phyloP scores from a whole-genome alignment of 495 filamentous ascomycete genomes.

The Aspergillus campestris region DNA sequence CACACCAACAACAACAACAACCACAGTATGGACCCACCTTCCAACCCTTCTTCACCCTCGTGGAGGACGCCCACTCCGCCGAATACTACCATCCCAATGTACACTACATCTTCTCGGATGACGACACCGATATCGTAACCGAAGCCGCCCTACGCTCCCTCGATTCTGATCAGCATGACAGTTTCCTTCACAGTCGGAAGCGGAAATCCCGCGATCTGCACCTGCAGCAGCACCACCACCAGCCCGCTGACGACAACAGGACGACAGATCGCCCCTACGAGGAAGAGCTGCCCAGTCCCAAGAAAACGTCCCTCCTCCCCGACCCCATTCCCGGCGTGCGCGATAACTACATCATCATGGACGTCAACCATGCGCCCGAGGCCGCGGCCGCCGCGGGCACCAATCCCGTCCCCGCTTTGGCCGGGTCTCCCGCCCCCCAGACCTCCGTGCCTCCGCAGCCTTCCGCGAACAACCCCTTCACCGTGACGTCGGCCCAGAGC shows the following conservation, averaged over 20 bases:
- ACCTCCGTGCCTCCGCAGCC: not conserved
- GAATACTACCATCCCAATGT: constrained; percentile 67
- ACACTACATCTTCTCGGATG: constrained; percentile 85
- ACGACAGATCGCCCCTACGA: constrained; percentile 10
- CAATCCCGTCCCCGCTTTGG: not conserved
- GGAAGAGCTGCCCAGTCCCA: constrained; percentile 2
- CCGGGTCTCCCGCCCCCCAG: constrained; percentile 6
- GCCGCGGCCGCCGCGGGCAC: not conserved
- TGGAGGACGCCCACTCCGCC: constrained; percentile 37
- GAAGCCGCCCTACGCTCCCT: constrained; percentile 40
- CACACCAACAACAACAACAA: constrained; percentile 6
- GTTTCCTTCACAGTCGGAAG: constrained; percentile 8
- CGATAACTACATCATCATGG: constrained; percentile 37
- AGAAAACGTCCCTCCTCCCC: constrained; percentile 26
- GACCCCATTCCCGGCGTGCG: constrained; percentile 31
- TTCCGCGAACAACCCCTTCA: constrained; percentile 17
- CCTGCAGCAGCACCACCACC: constrained; percentile 6
- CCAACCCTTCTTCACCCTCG: constrained; percentile 47
- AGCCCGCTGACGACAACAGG: constrained; percentile 2
- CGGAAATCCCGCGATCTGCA: constrained; percentile 4
- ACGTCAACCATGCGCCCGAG: constrained; percentile 23
- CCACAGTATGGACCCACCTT: constrained; percentile 17
- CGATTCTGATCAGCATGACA: constrained; percentile 22
- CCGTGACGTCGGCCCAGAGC: constrained; percentile 39
- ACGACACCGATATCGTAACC: constrained; percentile 57